Evolutionary conservation across 495 filamentous ascomycete species (phyloP).

Genomic region (Endocarpon pusillum): DNA sequence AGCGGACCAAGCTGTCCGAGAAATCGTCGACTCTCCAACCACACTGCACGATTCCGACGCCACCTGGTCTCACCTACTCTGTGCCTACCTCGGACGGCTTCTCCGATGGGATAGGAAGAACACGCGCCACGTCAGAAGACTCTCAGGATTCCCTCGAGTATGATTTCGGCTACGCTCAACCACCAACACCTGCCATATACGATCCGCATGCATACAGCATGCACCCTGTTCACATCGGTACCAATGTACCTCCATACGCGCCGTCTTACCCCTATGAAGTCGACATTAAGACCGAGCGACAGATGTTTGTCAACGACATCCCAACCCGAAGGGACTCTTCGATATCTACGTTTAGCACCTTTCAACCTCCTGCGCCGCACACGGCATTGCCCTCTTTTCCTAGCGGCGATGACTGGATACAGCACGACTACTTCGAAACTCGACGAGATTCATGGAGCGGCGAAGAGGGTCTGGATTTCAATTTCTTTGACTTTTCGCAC

Average conservation of each 20-base stretch:
- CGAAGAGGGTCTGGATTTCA: constrained; percentile 50
- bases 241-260: constrained; percentile 22
- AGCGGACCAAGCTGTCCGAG: constrained; percentile 84
- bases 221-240: constrained; percentile 20
- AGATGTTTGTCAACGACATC: constrained; percentile 86
- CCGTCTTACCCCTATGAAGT: constrained; percentile 61
- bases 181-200: constrained; percentile 36
- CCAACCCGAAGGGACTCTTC: constrained; percentile 68
- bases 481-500: constrained; percentile 62
- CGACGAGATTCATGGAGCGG: constrained; percentile 11
- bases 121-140: constrained; percentile 57
- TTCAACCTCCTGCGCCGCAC: constrained; percentile 54
- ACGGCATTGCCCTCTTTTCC: constrained; percentile 47
- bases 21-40: constrained; percentile 22
- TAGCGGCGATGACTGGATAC: constrained; percentile 54
- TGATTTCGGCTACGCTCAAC: constrained; percentile 53
- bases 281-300: constrained; percentile 86
- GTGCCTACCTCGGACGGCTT: constrained; percentile 64
- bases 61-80: constrained; percentile 67
- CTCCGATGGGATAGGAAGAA: constrained; percentile 53
- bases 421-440: constrained; percentile 54
- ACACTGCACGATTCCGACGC: constrained; percentile 34
- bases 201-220: constrained; percentile 40
- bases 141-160: constrained; percentile 59
- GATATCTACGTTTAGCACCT: constrained; percentile 75